Evolutionary conservation across 1,284 basidiomycete genomes (phyloP).

Genomic region (Tremellales sp.): DNA sequence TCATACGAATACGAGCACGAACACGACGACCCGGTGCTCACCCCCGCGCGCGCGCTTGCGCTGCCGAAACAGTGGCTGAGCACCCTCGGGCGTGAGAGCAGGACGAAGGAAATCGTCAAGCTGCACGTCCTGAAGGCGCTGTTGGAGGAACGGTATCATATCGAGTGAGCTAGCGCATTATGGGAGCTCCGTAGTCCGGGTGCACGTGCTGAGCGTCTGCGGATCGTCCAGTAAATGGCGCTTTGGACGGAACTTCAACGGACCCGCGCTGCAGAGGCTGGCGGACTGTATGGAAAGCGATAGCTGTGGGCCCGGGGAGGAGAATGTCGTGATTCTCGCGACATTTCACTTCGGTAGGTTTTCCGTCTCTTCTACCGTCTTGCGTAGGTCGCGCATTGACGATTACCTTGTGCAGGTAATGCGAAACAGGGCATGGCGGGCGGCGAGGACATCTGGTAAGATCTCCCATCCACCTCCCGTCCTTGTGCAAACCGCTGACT

Average conservation of each 20-base stretch:
- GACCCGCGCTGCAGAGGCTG: slow-evolving; percentile 7
- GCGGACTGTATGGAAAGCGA: slow-evolving; percentile 7
- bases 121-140: no score
- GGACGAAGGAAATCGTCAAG: no score
- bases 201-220: no score
- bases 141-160: no score
- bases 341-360: slow-evolving; percentile 18
- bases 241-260: slow-evolving; percentile 2
- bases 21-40: no score
- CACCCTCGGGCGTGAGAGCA: no score
- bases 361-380: background rate
- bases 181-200: no score
- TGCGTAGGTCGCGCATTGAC: background rate
- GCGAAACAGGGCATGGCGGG: slow-evolving; percentile 3
- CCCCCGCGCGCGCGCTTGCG: no score
- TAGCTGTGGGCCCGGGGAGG: slow-evolving; percentile 8
- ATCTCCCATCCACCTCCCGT: background rate
- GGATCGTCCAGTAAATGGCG: background rate
- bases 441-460: slow-evolving; percentile 3
- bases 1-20: no score
- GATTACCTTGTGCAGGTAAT: background rate
- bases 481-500: background rate
- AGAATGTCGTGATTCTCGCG: slow-evolving; percentile 19
- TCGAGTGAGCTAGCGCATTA: no score
- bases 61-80: no score